Base-by-base conservation (phyloP, 495 filamentous ascomycete species). In the Tetracladium setigerum region DNA sequence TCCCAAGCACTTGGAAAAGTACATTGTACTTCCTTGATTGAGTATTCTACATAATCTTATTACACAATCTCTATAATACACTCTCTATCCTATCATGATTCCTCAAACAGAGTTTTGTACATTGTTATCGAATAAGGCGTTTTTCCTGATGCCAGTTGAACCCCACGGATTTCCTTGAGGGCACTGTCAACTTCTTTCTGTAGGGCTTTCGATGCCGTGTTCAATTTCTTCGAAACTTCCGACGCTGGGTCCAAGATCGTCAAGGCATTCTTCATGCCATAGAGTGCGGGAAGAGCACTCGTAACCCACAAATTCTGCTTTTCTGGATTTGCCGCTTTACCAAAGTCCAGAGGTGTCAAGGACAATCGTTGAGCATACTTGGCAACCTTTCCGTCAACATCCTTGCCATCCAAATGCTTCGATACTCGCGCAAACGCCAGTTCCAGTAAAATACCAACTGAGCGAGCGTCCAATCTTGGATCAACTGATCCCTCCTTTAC, bases 1-100 rank as follows among this genome's bases (percentile, higher is more conserved):
- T 59, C 92, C 94, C 9, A 75, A 85, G 67, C 80, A 85, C 61
- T 62, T 98, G 58, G 73, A 84, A 64, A 95, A 85, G 72, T 98
- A 98, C 63, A 90, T 95, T 53, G 92, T 97, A 41, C 54, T 61
- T 18, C 57, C 57, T 30, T 60, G 34, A 51, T 27, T 27, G 22
- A 22, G 11, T 48, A 47, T 30, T 41, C 10, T 50, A 51, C 40
- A 49, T 43, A 45, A 38, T 39, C 41, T 39, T 35, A 41, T 49
- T 49, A 47, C 44, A 50, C 39, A 45, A 31, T 18, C 30, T 17
- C 36, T 16, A 24, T 34, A 7, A 6, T 22, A 4, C 30, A 35
- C 35, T 24, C 14, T 38, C 13, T 18, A 27, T 32, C 16, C 31
- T 7, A 27, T 27, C 22, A 27, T 27, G 22, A 3, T 27, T 27